Evolutionary conservation across 495 filamentous ascomycete genomes (phyloP).

Genomic region (Choiromyces venosus): DNA sequence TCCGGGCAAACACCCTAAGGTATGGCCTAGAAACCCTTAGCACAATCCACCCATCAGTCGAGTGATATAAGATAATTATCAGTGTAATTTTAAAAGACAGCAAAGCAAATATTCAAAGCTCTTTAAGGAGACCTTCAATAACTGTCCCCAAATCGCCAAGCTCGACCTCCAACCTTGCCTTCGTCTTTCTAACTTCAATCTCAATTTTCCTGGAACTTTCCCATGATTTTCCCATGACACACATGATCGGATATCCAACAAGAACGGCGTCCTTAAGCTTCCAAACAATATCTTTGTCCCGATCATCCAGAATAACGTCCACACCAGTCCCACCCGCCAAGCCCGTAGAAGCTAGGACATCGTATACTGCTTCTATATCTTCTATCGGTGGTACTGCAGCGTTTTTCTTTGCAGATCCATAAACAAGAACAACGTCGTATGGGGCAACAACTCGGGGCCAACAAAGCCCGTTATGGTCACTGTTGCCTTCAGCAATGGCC

Average conservation of each 20-base stretch:
- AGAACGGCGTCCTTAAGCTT: slow-evolving; percentile 84
- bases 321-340: background rate
- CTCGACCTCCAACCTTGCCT: slow-evolving; percentile 48
- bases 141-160: slow-evolving; percentile 19
- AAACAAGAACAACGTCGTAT: slow-evolving; percentile 69
- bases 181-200: slow-evolving; percentile 67
- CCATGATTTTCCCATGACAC: slow-evolving; percentile 75
- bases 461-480: slow-evolving; percentile 69
- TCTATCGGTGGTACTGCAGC: slow-evolving; percentile 47
- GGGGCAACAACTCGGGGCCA: slow-evolving; percentile 87
- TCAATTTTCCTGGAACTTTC: slow-evolving; percentile 58
- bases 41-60: too few species aligned
- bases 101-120: slow-evolving; percentile 18
- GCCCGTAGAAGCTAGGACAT: slow-evolving; percentile 46
- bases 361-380: slow-evolving; percentile 56
- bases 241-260: slow-evolving; percentile 77
- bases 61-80: background rate
- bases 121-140: slow-evolving; percentile 22
- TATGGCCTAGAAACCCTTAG: too few species aligned
- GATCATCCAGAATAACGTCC: slow-evolving; percentile 64
- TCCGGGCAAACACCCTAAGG: too few species aligned
- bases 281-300: slow-evolving; percentile 64
- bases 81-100: background rate
- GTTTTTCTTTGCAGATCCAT: slow-evolving; percentile 42
- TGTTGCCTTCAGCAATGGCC: slow-evolving; percentile 69